A percentile compares a stretch with the other conserved stretches of the same genome.
These are phyloP conservation scores for Cinchona pubescens DNA, from an alignment of 257 asterid species.

Conservation along the genomic window DNA sequence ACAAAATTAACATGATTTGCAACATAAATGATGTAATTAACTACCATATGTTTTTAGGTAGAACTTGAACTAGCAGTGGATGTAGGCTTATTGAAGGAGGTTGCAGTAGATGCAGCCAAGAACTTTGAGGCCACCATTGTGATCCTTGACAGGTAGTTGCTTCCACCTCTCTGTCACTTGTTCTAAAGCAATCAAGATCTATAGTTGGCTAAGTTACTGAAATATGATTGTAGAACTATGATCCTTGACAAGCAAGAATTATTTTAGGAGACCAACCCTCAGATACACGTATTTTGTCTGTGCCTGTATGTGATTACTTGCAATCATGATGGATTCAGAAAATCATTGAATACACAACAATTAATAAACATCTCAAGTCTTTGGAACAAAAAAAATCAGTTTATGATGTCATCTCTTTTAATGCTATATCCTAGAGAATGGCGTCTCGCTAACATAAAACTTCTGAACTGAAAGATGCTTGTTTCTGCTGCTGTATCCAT, in stretches of 20 bases:
- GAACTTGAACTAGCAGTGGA: conserved; percentile 45
- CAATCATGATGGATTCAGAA: neutral
- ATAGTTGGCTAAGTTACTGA: neutral
- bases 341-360: neutral
- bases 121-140: conserved; percentile 40
- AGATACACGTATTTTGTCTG: neutral
- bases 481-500: no score
- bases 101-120: conserved; percentile 37
- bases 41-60: conserved; percentile 25
- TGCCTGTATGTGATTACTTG: neutral
- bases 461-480: no score
- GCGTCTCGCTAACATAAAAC: neutral
- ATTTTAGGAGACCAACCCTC: neutral
- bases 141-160: conserved; percentile 41
- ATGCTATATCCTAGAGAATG: no score
- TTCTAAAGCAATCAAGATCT: neutral
- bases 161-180: neutral
- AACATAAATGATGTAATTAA: neutral
- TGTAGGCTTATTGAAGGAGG: conserved; percentile 45
- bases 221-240: neutral
- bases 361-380: neutral
- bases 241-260: neutral
- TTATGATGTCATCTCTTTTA: neutral
- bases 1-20: neutral
- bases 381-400: neutral